Evolutionary conservation across 148 eudicot genomes (phyloP).

Genomic region (Rheum nobile): DNA sequence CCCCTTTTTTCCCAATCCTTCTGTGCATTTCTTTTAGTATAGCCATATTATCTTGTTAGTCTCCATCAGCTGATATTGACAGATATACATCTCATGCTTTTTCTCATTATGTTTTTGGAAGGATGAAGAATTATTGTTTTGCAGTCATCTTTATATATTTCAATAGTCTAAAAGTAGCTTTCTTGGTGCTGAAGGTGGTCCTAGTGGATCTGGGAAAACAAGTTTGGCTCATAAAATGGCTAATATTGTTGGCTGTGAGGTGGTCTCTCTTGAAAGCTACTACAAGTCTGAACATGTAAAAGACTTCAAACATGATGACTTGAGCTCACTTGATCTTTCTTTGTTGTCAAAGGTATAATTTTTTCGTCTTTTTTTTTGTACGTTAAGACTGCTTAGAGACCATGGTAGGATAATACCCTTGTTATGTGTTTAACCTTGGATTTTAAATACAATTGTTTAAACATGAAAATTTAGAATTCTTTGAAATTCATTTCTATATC

Average conservation of each 20-base stretch:
- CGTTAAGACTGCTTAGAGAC: background rate
- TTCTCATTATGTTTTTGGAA: background rate
- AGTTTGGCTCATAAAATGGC: constrained; percentile 99
- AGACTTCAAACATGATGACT: constrained; percentile 88
- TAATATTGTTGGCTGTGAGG: constrained; percentile 97
- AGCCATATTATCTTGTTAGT: background rate
- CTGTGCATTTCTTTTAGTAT: background rate
- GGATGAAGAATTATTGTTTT: background rate
- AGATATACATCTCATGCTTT: background rate
- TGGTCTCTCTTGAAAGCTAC: constrained; percentile 94
- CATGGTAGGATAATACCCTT: background rate
- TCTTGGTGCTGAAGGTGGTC: constrained; percentile 64
- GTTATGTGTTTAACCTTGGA: background rate
- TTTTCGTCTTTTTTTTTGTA: background rate
- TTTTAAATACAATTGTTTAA: background rate
- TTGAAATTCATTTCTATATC: background rate
- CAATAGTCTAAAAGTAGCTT: constrained; percentile 1
- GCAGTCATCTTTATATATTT: background rate
- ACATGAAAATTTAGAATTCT: background rate
- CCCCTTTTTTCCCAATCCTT: background rate
- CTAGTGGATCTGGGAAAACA: constrained; percentile 99
- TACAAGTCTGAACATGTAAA: constrained; percentile 87
- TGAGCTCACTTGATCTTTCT: constrained; percentile 79
- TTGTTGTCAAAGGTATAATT: constrained; percentile 69
- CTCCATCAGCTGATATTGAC: background rate